Evolutionary conservation across 1,284 basidiomycete species (phyloP).

Genomic region (Papiliotrema nemorosa): DNA sequence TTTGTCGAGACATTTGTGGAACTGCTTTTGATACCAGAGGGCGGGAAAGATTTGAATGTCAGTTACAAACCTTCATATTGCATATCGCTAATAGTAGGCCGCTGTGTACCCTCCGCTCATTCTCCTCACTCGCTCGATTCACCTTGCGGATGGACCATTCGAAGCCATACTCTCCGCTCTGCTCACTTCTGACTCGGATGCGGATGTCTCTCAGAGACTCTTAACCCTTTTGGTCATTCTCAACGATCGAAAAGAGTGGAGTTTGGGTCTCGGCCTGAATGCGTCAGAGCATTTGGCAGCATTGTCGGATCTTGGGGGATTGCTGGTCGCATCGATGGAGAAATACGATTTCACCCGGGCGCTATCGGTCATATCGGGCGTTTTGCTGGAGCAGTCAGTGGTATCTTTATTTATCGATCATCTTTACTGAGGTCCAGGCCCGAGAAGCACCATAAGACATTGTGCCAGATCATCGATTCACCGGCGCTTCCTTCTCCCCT

Average conservation of each 20-base stretch:
- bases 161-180: slow-evolving; percentile 35
- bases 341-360: slow-evolving; percentile 43
- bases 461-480: slow-evolving; percentile 28
- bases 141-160: slow-evolving; percentile 44
- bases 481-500: slow-evolving; percentile 24
- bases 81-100: slow-evolving; percentile 18
- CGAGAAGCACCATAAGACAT: not conserved
- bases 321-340: slow-evolving; percentile 36
- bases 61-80: slow-evolving; percentile 6
- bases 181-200: slow-evolving; percentile 36
- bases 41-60: slow-evolving; percentile 43
- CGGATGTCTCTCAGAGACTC: slow-evolving; percentile 42
- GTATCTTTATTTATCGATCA: not conserved
- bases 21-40: slow-evolving; percentile 26
- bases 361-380: slow-evolving; percentile 20
- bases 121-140: slow-evolving; percentile 40
- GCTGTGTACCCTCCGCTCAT: slow-evolving; percentile 47
- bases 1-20: slow-evolving; percentile 45
- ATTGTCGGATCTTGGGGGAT: slow-evolving; percentile 31
- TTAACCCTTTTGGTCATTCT: slow-evolving; percentile 45
- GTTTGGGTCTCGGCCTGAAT: slow-evolving; percentile 27
- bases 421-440: not conserved
- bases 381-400: slow-evolving; percentile 22
- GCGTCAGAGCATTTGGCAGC: slow-evolving; percentile 22
- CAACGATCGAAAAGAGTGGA: slow-evolving; percentile 36